phyloP scores from a whole-genome alignment of 2,329 filamentous ascomycete species.

The Cladophialophora carrionii region DNA sequence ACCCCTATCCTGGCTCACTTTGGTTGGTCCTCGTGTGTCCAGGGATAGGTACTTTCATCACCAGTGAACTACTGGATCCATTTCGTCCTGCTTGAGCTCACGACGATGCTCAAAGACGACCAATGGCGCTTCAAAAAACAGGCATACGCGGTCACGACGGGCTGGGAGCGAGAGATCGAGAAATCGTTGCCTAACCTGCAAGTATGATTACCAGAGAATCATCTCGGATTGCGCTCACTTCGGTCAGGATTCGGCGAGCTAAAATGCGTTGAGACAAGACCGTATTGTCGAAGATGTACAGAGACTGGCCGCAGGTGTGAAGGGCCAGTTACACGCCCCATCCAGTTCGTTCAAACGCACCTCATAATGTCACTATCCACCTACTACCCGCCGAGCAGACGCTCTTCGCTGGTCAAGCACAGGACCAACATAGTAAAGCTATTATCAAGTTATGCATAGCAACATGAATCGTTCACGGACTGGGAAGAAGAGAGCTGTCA shows the following conservation, averaged over 20 bases:
- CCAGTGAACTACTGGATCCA: not conserved
- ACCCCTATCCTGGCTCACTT: not conserved
- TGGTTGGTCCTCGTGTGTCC: not conserved
- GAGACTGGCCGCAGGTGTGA: constrained; percentile 31
- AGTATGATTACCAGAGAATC: constrained; percentile 16
- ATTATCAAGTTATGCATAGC: not conserved
- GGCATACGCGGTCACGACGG: constrained; percentile 18
- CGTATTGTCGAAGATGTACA: constrained; percentile 30
- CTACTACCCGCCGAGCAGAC: too few species aligned
- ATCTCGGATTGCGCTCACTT: not conserved
- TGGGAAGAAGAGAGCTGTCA: not conserved
- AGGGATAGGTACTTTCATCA: not conserved
- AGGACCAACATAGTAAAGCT: not conserved
- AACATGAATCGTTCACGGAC: not conserved
- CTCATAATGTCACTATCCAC: too few species aligned
- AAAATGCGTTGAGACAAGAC: constrained; percentile 34
- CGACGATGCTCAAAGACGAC: not conserved
- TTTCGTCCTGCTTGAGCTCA: not conserved
- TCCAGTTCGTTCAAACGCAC: constrained; percentile 1
- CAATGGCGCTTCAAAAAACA: not conserved
- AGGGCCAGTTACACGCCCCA: constrained; percentile 23
- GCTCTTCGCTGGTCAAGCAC: not conserved
- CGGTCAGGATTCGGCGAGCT: constrained; percentile 28
- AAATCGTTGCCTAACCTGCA: constrained; percentile 35
- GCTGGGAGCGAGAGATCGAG: constrained; percentile 28